A percentile compares a stretch with the other conserved stretches of the same genome.
phyloP scores from a whole-genome alignment of 2,329 filamentous ascomycete species.

The Graphilbum sp. region DNA sequence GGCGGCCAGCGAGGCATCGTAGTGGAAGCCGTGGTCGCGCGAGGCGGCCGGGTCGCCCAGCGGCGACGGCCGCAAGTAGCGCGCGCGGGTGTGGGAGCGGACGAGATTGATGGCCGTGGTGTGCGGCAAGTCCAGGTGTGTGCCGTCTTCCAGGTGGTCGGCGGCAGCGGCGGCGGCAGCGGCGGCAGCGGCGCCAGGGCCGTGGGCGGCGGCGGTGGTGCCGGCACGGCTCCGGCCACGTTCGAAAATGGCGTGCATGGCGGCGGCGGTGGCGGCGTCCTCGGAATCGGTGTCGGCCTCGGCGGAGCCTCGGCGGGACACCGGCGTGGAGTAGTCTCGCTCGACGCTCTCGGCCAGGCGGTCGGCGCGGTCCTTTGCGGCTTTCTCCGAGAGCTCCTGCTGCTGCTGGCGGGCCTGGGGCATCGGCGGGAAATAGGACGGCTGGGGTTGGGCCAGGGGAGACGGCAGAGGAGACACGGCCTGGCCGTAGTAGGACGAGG shows the following conservation, averaged over 20 bases:
- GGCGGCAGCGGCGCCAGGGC: not conserved
- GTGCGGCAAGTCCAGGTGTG: slow-evolving; percentile 1
- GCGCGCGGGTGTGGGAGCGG: slow-evolving; percentile 5
- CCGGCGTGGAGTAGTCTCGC: slow-evolving; percentile 14
- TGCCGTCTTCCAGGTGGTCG: slow-evolving; percentile 1
- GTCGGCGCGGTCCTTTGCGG: slow-evolving; percentile 18
- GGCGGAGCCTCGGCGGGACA: slow-evolving; percentile 13
- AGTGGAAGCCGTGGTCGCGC: slow-evolving; percentile 3
- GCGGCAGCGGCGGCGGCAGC: slow-evolving; percentile 2
- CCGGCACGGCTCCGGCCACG: not conserved
- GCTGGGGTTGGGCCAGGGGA: slow-evolving; percentile 2
- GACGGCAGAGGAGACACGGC: no score
- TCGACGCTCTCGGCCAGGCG: slow-evolving; percentile 18
- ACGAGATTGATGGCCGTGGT: slow-evolving; percentile 9
- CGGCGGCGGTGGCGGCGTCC: not conserved
- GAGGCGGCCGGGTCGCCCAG: not conserved
- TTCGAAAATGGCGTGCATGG: not conserved
- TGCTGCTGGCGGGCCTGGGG: slow-evolving; percentile 5
- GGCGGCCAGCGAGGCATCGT: slow-evolving; percentile 7
- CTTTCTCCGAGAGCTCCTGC: slow-evolving; percentile 15
- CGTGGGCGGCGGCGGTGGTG: not conserved
- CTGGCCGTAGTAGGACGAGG: not conserved
- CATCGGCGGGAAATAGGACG: slow-evolving; percentile 5
- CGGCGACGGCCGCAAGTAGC: not conserved
- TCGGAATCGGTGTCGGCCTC: slow-evolving; percentile 8